These are phyloP conservation scores for Reticulascus tulasneorum DNA, from an alignment of 2,329 filamentous ascomycete species.

Conservation along the genomic window DNA sequence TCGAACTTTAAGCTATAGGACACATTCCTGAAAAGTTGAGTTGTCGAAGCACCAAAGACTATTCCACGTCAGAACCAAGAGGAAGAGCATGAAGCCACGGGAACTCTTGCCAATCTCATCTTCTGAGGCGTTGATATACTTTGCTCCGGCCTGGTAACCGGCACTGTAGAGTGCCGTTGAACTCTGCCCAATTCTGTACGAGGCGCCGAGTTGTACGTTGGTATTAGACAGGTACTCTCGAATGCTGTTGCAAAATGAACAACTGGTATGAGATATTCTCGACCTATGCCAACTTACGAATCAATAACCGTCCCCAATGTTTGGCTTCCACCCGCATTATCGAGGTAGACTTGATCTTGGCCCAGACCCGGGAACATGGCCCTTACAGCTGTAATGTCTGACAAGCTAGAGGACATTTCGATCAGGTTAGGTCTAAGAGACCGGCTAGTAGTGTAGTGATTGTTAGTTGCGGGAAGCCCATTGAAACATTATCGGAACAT, in stretches of 20 bases:
- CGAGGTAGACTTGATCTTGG: constrained; percentile 66
- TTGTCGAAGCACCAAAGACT: constrained; percentile 71
- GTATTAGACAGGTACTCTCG: constrained; percentile 60
- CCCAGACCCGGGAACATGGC: constrained; percentile 65
- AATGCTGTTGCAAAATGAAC: no score
- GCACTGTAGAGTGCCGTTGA: constrained; percentile 57
- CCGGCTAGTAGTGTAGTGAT: no score
- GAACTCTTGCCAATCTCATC: constrained; percentile 59
- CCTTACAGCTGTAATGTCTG: constrained; percentile 51
- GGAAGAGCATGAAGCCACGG: neutral
- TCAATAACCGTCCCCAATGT: constrained; percentile 63
- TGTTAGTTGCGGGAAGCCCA: no score
- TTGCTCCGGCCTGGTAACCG: constrained; percentile 62
- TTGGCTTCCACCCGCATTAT: constrained; percentile 77
- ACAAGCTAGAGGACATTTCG: no score
- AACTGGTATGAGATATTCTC: neutral
- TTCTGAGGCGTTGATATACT: constrained; percentile 63
- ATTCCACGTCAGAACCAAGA: neutral
- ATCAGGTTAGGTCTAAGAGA: no score
- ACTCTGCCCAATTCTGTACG: constrained; percentile 56
- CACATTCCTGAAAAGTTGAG: constrained; percentile 72
- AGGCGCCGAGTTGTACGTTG: constrained; percentile 74
- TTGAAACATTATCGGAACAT: no score
- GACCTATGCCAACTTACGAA: constrained; percentile 42
- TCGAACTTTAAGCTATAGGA: constrained; percentile 49